phyloP scores from a whole-genome alignment of 1,139 yeast genomes.

The Taphrina confusa region DNA sequence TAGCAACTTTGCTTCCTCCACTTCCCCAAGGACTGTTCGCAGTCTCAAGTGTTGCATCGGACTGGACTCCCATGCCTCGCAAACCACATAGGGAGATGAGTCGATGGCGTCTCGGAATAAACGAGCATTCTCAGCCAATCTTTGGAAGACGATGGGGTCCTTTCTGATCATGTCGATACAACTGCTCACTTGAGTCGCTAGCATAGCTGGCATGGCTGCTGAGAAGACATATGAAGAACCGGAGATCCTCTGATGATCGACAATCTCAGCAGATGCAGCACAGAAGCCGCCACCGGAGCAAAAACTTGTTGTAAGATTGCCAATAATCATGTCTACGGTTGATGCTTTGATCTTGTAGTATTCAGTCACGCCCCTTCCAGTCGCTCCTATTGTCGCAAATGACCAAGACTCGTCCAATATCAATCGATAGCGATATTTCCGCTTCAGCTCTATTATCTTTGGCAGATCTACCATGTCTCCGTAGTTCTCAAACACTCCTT shows the following conservation, averaged over 20 bases:
- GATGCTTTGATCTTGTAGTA: constrained; percentile 60
- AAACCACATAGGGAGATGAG: constrained; percentile 46
- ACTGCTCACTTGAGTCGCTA: constrained; percentile 71
- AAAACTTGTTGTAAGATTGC: constrained; percentile 77
- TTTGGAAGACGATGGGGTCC: constrained; percentile 41
- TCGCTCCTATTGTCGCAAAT: constrained; percentile 77
- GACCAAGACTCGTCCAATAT: constrained; percentile 86
- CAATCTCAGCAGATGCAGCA: constrained; percentile 80
- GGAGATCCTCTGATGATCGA: constrained; percentile 88
- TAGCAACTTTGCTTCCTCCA: constrained; percentile 41
- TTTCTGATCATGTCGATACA: constrained; percentile 54
- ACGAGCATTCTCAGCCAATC: constrained; percentile 48
- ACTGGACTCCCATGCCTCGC: constrained; percentile 62
- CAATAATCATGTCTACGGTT: constrained; percentile 80
- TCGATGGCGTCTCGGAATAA: constrained; percentile 49
- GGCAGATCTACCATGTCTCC: constrained; percentile 82
- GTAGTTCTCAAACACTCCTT: constrained; percentile 76
- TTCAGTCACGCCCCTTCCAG: constrained; percentile 86
- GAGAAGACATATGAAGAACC: constrained; percentile 89
- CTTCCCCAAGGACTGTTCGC: constrained; percentile 49
- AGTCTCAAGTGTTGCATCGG: constrained; percentile 63
- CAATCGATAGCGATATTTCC: constrained; percentile 78
- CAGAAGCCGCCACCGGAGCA: constrained; percentile 97
- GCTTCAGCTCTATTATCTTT: constrained; percentile 69
- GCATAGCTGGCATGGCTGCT: constrained; percentile 91